Evolutionary conservation across 768 basidiomycete genomes (phyloP).

Genomic region (Ramaria rubella): DNA sequence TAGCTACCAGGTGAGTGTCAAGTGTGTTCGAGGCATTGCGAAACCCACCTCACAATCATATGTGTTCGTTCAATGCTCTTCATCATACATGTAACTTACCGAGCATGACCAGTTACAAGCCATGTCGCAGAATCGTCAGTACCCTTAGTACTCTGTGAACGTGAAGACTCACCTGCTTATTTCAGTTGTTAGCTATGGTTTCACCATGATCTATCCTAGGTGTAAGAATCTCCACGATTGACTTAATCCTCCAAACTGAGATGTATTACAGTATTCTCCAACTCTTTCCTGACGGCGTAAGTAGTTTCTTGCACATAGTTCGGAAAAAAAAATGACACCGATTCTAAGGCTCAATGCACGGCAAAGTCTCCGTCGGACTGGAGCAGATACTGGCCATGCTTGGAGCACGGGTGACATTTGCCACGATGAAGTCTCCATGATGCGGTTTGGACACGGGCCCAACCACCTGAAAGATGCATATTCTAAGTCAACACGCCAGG

Average conservation of each 20-base stretch:
- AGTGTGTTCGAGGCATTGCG: not conserved
- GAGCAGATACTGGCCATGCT: not conserved
- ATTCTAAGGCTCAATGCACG: not conserved
- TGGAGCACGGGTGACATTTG: not conserved
- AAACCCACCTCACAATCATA: not conserved
- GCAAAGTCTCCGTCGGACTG: not conserved
- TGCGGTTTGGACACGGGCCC: not conserved
- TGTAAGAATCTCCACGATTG: not conserved
- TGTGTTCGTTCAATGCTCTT: not conserved
- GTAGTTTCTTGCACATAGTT: not conserved
- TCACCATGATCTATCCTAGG: conserved; percentile 1
- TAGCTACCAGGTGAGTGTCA: not conserved
- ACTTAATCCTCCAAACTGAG: not conserved
- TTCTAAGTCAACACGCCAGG: not conserved
- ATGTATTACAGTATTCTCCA: conserved; percentile 2
- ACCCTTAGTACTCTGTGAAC: not conserved
- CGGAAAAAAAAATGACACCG: not conserved
- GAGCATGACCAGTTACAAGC: not conserved
- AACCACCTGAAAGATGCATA: not conserved
- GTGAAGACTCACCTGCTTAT: not conserved
- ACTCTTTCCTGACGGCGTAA: conserved; percentile 2
- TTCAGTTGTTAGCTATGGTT: not conserved
- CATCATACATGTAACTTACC: not conserved
- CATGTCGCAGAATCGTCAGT: not conserved
- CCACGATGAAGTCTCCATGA: not conserved